These are phyloP conservation scores for Beauveria bassiana DNA, from an alignment of 2,329 filamentous ascomycete species.

Conservation along the genomic window DNA sequence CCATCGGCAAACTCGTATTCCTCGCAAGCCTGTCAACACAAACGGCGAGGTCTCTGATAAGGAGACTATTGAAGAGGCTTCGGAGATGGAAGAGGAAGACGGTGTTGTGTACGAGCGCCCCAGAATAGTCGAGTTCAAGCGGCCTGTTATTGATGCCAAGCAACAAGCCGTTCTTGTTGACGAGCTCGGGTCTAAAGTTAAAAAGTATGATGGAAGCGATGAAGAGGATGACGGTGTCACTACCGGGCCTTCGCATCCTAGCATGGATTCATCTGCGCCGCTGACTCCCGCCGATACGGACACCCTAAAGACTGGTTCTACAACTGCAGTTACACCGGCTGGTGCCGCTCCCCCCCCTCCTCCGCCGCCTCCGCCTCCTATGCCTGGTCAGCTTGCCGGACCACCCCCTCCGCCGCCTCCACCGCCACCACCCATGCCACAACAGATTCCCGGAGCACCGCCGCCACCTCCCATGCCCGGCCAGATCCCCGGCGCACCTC, in stretches of 20 bases:
- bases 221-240: conserved; percentile 63
- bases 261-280: conserved; percentile 63
- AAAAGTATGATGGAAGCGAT: conserved; percentile 64
- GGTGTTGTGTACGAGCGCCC: conserved; percentile 70
- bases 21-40: conserved; percentile 45
- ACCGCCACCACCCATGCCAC: conserved; percentile 31
- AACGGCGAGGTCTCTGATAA: conserved; percentile 35
- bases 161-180: conserved; percentile 57
- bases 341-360: conserved; percentile 31
- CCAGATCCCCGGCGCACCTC: conserved; percentile 18
- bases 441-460: conserved; percentile 20
- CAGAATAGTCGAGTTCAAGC: conserved; percentile 67
- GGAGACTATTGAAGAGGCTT: conserved; percentile 39
- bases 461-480: conserved; percentile 33
- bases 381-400: conserved; percentile 21
- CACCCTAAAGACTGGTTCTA: conserved; percentile 52
- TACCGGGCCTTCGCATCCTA: conserved; percentile 68
- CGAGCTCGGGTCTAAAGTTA: conserved; percentile 70
- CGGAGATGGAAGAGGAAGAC: conserved; percentile 43
- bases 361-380: conserved; percentile 39
- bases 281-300: conserved; percentile 56
- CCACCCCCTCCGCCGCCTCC: conserved; percentile 32
- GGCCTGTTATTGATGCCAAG: conserved; percentile 58
- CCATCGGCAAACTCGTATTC: conserved; percentile 50
- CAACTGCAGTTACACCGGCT: conserved; percentile 24